Evolutionary conservation across 331 rosid species (phyloP).

Genomic region (Saraca asoca): DNA sequence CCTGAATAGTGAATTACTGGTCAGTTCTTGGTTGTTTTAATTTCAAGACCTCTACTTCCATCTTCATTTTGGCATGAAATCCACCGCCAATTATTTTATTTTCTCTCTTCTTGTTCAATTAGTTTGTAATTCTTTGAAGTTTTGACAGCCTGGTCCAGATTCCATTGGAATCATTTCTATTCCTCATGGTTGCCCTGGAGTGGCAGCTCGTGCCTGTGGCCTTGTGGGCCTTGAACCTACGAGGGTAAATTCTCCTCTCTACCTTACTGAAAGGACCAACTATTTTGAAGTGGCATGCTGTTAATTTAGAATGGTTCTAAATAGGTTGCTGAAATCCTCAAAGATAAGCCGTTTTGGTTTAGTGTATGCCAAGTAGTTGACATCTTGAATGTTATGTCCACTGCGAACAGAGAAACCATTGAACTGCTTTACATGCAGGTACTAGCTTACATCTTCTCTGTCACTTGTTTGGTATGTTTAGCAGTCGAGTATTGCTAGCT

Average conservation of each 20-base stretch:
- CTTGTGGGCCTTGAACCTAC: constrained; percentile 97
- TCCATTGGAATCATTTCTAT: constrained; percentile 99
- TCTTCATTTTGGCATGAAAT: background rate
- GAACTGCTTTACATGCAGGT: constrained; percentile 99
- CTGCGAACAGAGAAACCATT: constrained; percentile 89
- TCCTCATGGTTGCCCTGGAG: constrained; percentile 98
- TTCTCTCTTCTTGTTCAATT: background rate
- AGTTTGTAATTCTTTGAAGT: too few relatives aligned
- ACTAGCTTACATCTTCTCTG: constrained; percentile 13
- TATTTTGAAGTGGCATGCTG: background rate
- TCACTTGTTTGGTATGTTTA: background rate
- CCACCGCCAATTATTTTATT: constrained; percentile 10
- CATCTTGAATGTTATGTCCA: constrained; percentile 75
- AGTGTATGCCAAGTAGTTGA: constrained; percentile 90
- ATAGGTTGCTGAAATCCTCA: constrained; percentile 95
- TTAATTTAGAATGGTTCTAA: constrained; percentile 10
- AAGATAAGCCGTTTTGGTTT: constrained; percentile 90
- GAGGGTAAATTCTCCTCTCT: constrained; percentile 58
- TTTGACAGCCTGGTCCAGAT: constrained; percentile 99
- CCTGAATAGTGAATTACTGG: background rate
- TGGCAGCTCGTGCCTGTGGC: constrained; percentile 99
- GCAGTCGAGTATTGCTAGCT: background rate
- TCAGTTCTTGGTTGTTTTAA: background rate
- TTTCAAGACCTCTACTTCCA: background rate
- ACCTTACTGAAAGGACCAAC: constrained; percentile 14